Percentiles rank a stretch among this genome's conserved stretches.
phyloP scores from a whole-genome alignment of 78 protist species.

The Speleostelium caveatum region DNA sequence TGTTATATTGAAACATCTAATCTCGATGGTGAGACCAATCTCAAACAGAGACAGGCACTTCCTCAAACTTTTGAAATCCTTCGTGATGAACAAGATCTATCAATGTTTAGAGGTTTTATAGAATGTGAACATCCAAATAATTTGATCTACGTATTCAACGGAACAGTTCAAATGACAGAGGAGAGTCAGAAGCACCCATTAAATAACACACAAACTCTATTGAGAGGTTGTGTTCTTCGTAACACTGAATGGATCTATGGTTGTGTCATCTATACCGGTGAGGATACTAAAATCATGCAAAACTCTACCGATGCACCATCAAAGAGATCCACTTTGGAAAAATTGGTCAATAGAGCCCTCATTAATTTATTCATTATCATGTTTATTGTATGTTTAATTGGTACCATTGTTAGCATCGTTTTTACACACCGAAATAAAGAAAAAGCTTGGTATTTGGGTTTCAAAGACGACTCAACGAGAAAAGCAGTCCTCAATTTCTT shows the following conservation, averaged over 20 bases:
- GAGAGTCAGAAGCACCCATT: slow-evolving; percentile 44
- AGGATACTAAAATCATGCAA: slow-evolving; percentile 90
- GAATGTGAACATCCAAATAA: slow-evolving; percentile 90
- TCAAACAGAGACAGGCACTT: slow-evolving; percentile 58
- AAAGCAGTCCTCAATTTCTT: slow-evolving; percentile 51
- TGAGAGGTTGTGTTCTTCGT: slow-evolving; percentile 78
- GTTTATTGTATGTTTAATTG: slow-evolving; percentile 47
- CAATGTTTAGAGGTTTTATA: slow-evolving; percentile 58
- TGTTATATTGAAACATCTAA: slow-evolving; percentile 95
- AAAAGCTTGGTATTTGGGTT: slow-evolving; percentile 53
- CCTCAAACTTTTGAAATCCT: slow-evolving; percentile 70
- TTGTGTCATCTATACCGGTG: slow-evolving; percentile 91
- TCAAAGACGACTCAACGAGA: background rate
- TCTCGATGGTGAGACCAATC: slow-evolving; percentile 93
- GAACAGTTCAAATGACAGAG: slow-evolving; percentile 57
- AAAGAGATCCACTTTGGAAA: slow-evolving; percentile 74
- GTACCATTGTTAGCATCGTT: slow-evolving; percentile 41
- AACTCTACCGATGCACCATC: slow-evolving; percentile 80
- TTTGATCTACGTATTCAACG: slow-evolving; percentile 84
- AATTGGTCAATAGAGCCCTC: slow-evolving; percentile 80
- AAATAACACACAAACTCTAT: slow-evolving; percentile 47
- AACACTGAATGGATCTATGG: slow-evolving; percentile 89
- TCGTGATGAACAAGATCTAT: slow-evolving; percentile 59
- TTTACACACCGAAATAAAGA: slow-evolving; percentile 1
- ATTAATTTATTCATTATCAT: slow-evolving; percentile 58